Percentiles rank a stretch among this genome's conserved stretches.
Conservation (phyloP, 164 flowering plant genomes). For the Stephania japonica region DNA sequence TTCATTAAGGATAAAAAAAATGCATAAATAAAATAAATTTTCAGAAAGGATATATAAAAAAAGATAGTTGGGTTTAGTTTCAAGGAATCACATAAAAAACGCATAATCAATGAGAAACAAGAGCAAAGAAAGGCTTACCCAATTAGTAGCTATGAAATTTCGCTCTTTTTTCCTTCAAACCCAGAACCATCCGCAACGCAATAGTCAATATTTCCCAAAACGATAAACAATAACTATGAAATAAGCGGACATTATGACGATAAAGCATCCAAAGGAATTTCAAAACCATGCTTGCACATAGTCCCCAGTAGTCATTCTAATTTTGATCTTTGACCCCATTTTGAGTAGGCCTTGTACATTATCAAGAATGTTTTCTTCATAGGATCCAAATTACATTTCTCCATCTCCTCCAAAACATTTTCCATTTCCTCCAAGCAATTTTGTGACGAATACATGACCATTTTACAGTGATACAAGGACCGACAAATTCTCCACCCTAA, state of each 20-base stretch:
- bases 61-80: neutral
- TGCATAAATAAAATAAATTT: no score
- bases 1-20: neutral
- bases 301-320: constrained; percentile 39
- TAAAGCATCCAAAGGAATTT: constrained; percentile 30
- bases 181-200: neutral
- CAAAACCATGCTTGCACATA: constrained; percentile 72
- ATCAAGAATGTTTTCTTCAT: constrained; percentile 60
- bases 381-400: constrained; percentile 23
- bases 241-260: constrained; percentile 16
- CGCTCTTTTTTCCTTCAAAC: neutral
- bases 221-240: neutral
- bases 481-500: constrained; percentile 72
- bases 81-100: neutral
- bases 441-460: constrained; percentile 63
- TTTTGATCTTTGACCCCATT: constrained; percentile 34
- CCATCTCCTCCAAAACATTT: constrained; percentile 63
- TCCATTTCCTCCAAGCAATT: constrained; percentile 76
- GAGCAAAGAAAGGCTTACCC: neutral
- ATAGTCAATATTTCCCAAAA: neutral
- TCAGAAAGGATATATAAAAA: neutral
- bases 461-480: constrained; percentile 66
- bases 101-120: neutral
- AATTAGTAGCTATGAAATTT: neutral
- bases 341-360: constrained; percentile 49